Evolutionary conservation across 495 filamentous ascomycete genomes (phyloP).

Genomic region (Apodospora peruviana): DNA sequence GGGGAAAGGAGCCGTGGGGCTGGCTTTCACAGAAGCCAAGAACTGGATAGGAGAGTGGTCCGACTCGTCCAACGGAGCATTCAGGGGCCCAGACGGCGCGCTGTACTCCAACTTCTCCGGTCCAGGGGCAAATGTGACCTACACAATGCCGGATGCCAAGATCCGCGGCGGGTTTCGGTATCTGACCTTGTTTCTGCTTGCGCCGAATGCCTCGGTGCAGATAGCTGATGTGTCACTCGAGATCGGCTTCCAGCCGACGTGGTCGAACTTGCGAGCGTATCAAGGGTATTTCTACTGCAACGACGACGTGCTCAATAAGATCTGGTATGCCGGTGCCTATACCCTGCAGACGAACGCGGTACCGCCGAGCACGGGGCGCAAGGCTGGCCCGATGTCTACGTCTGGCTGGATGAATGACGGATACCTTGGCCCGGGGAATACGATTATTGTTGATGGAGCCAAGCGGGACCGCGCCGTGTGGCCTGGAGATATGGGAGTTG

Average conservation of each 20-base stretch:
- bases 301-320: slow-evolving; percentile 53
- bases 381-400: slow-evolving; percentile 40
- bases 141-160: slow-evolving; percentile 48
- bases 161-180: slow-evolving; percentile 60
- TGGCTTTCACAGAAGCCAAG: slow-evolving; percentile 59
- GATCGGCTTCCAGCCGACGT: slow-evolving; percentile 57
- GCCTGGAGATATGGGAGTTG: slow-evolving; percentile 59
- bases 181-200: slow-evolving; percentile 49
- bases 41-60: slow-evolving; percentile 58
- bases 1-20: slow-evolving; percentile 44
- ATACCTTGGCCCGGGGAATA: slow-evolving; percentile 33
- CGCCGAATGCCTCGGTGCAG: slow-evolving; percentile 27
- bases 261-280: slow-evolving; percentile 57
- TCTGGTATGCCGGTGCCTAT: slow-evolving; percentile 61
- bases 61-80: slow-evolving; percentile 53
- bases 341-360: slow-evolving; percentile 57
- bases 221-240: slow-evolving; percentile 42
- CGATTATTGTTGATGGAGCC: slow-evolving; percentile 47
- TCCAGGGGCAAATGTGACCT: slow-evolving; percentile 31
- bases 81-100: slow-evolving; percentile 46
- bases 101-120: slow-evolving; percentile 47
- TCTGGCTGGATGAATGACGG: slow-evolving; percentile 54
- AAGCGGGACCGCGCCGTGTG: slow-evolving; percentile 55
- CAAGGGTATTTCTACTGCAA: slow-evolving; percentile 59
- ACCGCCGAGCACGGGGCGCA: slow-evolving; percentile 46